These are phyloP conservation scores for Spathaspora sp. DNA, from an alignment of 805 yeast genomes.

Conservation along the genomic window DNA sequence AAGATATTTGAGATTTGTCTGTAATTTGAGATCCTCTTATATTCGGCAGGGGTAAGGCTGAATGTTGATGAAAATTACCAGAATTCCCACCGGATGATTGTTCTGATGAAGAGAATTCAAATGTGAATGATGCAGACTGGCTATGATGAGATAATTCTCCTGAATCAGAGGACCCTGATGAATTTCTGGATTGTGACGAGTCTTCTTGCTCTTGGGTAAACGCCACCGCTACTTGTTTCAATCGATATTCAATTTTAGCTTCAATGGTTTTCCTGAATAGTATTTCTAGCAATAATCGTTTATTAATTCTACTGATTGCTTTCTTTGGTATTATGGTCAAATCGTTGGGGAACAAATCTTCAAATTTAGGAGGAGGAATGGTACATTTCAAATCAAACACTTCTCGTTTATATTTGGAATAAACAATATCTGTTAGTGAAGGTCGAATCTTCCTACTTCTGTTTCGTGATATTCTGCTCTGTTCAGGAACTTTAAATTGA, in stretches of 20 bases:
- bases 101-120: not conserved
- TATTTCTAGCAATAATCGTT: slow-evolving; percentile 30
- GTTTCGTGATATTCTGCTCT: not conserved
- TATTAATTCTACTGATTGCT: slow-evolving; percentile 28
- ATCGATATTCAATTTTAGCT: slow-evolving; percentile 36
- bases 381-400: slow-evolving; percentile 19
- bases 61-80: not conserved
- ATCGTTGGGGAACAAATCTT: slow-evolving; percentile 27
- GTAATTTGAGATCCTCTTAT: not conserved
- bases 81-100: not conserved
- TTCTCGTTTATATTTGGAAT: slow-evolving; percentile 22
- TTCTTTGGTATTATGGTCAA: slow-evolving; percentile 14
- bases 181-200: not conserved
- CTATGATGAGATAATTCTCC: not conserved
- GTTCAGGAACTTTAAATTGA: not conserved
- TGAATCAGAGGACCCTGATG: not conserved
- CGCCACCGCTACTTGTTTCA: slow-evolving; percentile 14
- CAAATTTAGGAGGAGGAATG: slow-evolving; percentile 23
- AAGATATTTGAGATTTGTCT: not conserved
- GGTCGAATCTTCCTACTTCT: not conserved
- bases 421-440: slow-evolving; percentile 15
- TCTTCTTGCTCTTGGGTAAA: not conserved
- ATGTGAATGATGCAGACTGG: not conserved
- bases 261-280: slow-evolving; percentile 39
- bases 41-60: not conserved